A percentile compares a stretch with the other conserved stretches of the same genome.
These are phyloP conservation scores for Schizopora paradoxa DNA, from an alignment of 1,284 basidiomycete genomes.

Conservation along the genomic window DNA sequence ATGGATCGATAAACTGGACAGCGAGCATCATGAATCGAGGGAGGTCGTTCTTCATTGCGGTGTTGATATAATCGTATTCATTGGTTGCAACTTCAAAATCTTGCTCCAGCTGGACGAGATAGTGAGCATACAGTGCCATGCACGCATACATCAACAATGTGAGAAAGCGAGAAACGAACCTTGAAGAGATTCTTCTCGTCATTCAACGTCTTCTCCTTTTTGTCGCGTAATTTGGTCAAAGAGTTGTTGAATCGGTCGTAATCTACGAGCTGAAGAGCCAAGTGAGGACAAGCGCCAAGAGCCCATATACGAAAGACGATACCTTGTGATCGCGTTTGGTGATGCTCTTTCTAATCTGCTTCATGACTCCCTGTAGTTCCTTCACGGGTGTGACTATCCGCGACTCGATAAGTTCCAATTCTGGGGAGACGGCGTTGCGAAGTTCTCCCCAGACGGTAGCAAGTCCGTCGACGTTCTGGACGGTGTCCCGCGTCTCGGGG, in stretches of 20 bases:
- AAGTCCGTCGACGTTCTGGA: conserved; percentile 73
- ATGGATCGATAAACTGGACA: conserved; percentile 88
- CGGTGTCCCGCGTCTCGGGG: conserved; percentile 74
- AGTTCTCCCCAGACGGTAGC: conserved; percentile 81
- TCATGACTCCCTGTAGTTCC: conserved; percentile 84
- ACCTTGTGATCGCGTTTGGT: conserved; percentile 97
- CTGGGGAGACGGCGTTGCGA: conserved; percentile 73
- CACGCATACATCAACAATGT: too few relatives aligned
- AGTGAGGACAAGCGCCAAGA: conserved; percentile 5
- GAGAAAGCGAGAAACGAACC: too few relatives aligned
- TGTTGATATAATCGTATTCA: conserved; percentile 98
- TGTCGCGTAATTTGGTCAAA: conserved; percentile 90
- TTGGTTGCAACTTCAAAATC: conserved; percentile 93
- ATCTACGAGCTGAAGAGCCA: conserved; percentile 68
- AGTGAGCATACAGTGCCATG: background rate
- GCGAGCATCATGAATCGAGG: conserved; percentile 87
- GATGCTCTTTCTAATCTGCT: conserved; percentile 89
- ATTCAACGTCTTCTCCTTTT: conserved; percentile 91
- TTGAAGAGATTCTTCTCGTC: conserved; percentile 97
- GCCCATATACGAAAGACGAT: background rate
- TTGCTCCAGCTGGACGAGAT: conserved; percentile 72
- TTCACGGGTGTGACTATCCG: conserved; percentile 83
- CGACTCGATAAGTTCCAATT: conserved; percentile 92
- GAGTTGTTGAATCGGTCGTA: conserved; percentile 97
- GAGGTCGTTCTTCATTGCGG: conserved; percentile 86